Base-by-base conservation (phyloP, 441 rosid genomes). In the Erodium texanum region DNA sequence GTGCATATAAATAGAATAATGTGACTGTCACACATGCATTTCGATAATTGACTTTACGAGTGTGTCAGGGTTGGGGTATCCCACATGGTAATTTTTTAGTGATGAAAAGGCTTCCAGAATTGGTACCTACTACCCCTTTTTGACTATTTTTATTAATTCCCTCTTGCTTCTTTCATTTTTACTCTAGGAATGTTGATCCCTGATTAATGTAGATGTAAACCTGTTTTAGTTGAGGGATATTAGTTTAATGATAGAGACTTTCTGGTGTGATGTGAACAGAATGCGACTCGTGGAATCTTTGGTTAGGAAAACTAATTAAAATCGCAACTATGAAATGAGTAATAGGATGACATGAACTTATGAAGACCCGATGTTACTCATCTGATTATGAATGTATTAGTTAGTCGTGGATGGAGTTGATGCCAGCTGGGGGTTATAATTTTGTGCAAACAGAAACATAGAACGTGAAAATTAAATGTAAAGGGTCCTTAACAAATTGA, bases 181-280 rank as follows among this genome's bases (percentile, higher is more conserved):
- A 50, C 58, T 50, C 58, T 18, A 50, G 58, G 58, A 50, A 50
- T 50, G 58, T 50, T 50, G 54, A 48, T 48, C 15, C n/a, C 12
- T 45, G 12, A 45, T 45, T 15, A 45, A 45, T 45, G 52, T 45
- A 4, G 52, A 10, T 45, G 12, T 14, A 18, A 50, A n/a, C 20
- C 58, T 50, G 58, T 50, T 50, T 50, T 50, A 18, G 19, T 14
- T 16, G 58, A 50, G 20, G 18, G 6, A 18, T 50, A 16, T 50
- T 50, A 50, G 58, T 50, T 50, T 50, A 50, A 50, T 50, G 58
- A 50, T 50, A n/a, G 58, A 15, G 58, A 50, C 29, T 27, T 10
- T 38, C 45, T 38, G 45, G 45, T 38, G 45, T 38, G 45, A 27
- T 27, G 29, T 27, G 29, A 27, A 27, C 29, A 27, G 29, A 27